phyloP scores from a whole-genome alignment of 352 stramenopile genomes.

The Lagenidium giganteum region DNA sequence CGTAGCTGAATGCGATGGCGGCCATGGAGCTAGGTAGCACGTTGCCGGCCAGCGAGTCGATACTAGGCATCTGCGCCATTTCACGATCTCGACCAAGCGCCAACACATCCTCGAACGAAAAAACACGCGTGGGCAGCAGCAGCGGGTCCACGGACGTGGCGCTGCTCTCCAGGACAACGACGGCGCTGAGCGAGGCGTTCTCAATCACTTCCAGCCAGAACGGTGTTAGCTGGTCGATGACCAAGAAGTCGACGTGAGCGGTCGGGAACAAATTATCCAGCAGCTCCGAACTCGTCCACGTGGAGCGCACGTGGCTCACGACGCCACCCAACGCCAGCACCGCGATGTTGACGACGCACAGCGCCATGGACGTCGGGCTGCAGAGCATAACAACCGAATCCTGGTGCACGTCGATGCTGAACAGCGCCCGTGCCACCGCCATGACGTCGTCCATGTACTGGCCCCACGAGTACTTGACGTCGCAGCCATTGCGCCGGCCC shows the following conservation, averaged over 20 bases:
- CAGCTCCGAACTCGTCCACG: slow-evolving; percentile 50
- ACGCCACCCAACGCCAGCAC: slow-evolving; percentile 46
- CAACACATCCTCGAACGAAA: slow-evolving; percentile 11
- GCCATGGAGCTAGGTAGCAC: slow-evolving; percentile 43
- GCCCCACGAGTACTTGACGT: too few species aligned
- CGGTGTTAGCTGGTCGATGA: slow-evolving; percentile 45
- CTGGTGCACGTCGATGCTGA: too few species aligned
- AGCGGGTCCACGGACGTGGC: slow-evolving; percentile 19
- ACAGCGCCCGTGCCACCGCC: too few species aligned
- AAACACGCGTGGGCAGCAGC: slow-evolving; percentile 14
- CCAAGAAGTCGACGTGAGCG: slow-evolving; percentile 43
- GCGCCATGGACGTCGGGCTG: too few species aligned
- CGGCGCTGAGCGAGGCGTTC: slow-evolving; percentile 24
- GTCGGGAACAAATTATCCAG: slow-evolving; percentile 42
- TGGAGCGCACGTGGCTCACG: slow-evolving; percentile 46
- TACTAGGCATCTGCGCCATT: slow-evolving; percentile 9
- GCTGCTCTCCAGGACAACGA: slow-evolving; percentile 34
- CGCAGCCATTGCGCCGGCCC: too few species aligned
- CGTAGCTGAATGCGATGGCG: slow-evolving; percentile 60
- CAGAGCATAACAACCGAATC: too few species aligned
- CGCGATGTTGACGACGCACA: slow-evolving; percentile 62
- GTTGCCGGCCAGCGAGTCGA: slow-evolving; percentile 15
- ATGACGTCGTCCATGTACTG: too few species aligned
- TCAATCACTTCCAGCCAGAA: slow-evolving; percentile 36
- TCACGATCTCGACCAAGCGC: slow-evolving; percentile 30